Percentiles rank a stretch among this genome's conserved stretches.
Evolutionary conservation across 1,139 yeast species (phyloP).

Genomic region (Saccharomyces pastorianus): DNA sequence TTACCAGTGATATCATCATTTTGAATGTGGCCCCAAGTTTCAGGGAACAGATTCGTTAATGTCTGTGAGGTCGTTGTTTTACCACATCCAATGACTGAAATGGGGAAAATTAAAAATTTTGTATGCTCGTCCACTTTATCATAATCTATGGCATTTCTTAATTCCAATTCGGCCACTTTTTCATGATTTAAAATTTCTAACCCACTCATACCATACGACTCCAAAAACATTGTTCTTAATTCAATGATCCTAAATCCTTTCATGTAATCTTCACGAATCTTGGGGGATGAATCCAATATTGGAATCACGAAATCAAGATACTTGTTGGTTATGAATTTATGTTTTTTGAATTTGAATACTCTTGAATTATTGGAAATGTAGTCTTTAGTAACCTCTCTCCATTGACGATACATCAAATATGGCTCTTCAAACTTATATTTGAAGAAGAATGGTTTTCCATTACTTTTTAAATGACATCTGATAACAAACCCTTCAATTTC

Average conservation of each 20-base stretch:
- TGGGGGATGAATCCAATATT: slow-evolving; percentile 41
- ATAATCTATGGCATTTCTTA: slow-evolving; percentile 26
- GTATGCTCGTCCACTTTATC: slow-evolving; percentile 31
- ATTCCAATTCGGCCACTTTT: slow-evolving; percentile 30
- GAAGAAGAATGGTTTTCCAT: slow-evolving; percentile 52
- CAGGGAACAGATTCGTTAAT: slow-evolving; percentile 45
- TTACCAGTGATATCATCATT: slow-evolving; percentile 64
- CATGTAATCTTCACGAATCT: slow-evolving; percentile 39
- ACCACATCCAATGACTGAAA: slow-evolving; percentile 93
- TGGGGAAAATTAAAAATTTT: slow-evolving; percentile 65
- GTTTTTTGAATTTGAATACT: slow-evolving; percentile 42
- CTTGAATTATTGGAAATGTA: slow-evolving; percentile 42
- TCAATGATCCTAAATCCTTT: slow-evolving; percentile 68
- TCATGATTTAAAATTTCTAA: slow-evolving; percentile 38
- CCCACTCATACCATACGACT: slow-evolving; percentile 40
- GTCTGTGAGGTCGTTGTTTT: slow-evolving; percentile 77
- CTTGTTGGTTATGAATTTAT: slow-evolving; percentile 52
- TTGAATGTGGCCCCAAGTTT: slow-evolving; percentile 68
- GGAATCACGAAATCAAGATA: slow-evolving; percentile 63
- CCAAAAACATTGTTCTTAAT: slow-evolving; percentile 54
- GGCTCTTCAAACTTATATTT: slow-evolving; percentile 96
- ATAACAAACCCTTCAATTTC: slow-evolving; percentile 94
- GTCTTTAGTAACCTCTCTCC: slow-evolving; percentile 76
- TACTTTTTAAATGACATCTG: slow-evolving; percentile 39
- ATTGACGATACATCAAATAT: slow-evolving; percentile 77